phyloP scores from a whole-genome alignment of 805 yeast genomes.

The Yarrowia divulgata region DNA sequence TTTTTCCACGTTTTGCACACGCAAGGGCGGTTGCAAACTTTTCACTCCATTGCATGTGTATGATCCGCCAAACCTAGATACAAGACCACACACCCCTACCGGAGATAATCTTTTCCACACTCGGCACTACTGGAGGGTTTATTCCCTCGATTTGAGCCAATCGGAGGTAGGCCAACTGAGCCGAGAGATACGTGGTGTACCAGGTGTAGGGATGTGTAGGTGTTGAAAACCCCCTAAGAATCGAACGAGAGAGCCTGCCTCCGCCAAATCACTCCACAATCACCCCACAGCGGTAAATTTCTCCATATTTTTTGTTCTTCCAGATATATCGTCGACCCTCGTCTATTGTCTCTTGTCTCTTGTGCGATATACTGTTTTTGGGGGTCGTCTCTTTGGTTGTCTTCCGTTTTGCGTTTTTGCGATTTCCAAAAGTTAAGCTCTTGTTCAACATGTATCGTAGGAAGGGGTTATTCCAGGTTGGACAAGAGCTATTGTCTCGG shows the following conservation, averaged over 20 bases:
- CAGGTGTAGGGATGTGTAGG: not conserved
- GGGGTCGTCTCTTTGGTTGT: not conserved
- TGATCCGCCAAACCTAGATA: slow-evolving; percentile 9
- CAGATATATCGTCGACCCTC: too few species aligned
- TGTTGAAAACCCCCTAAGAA: too few species aligned
- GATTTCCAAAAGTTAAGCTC: too few species aligned
- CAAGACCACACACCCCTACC: slow-evolving; percentile 4
- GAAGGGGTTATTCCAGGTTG: too few species aligned
- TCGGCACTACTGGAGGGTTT: slow-evolving; percentile 31
- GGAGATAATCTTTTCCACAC: slow-evolving; percentile 36
- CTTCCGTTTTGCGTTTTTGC: not conserved
- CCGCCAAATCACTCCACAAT: not conserved
- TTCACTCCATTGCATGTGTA: slow-evolving; percentile 28
- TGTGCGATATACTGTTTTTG: not conserved
- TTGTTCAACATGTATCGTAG: too few species aligned
- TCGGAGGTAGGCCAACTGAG: not conserved
- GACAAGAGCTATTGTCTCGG: not conserved
- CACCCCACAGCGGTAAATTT: slow-evolving; percentile 8
- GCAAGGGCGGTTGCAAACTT: slow-evolving; percentile 11
- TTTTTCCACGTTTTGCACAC: slow-evolving; percentile 11
- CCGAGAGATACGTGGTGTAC: not conserved
- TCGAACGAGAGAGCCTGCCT: too few species aligned
- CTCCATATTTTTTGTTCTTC: not conserved
- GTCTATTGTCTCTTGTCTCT: too few species aligned
- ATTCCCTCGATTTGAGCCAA: slow-evolving; percentile 39